Conservation (phyloP, 345 rosid species). For the Syzygium jambos region DNA sequence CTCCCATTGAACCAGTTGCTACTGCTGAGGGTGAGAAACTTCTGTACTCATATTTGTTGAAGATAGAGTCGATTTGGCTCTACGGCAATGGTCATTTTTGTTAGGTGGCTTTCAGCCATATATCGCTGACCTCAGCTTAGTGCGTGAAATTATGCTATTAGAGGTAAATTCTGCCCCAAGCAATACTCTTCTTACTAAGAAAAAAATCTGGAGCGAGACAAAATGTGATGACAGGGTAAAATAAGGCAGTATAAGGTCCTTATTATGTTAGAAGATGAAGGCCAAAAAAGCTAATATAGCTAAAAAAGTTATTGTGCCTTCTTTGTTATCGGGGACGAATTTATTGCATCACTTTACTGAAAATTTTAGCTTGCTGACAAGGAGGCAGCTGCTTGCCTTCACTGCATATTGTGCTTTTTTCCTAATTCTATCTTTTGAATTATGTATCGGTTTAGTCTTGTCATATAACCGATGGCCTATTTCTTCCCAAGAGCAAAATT, state of each 20-base stretch:
- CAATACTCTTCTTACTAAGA: background rate
- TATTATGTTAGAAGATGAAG: background rate
- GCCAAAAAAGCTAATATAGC: background rate
- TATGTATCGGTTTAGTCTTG: background rate
- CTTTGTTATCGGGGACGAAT: background rate
- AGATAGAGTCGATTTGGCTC: constrained; percentile 68
- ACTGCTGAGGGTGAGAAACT: constrained; percentile 59
- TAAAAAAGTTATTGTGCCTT: background rate
- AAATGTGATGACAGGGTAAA: background rate
- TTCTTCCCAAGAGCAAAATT: background rate
- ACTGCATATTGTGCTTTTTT: background rate
- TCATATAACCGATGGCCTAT: background rate
- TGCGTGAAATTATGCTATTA: constrained; percentile 44
- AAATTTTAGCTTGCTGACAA: background rate
- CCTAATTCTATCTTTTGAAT: background rate
- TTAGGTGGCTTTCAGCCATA: constrained; percentile 70
- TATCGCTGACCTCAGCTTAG: constrained; percentile 79
- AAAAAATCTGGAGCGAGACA: background rate
- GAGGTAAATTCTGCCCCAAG: constrained; percentile 1
- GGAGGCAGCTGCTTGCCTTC: background rate
- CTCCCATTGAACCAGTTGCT: constrained; percentile 37
- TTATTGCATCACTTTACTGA: background rate
- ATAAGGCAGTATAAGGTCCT: too few species aligned
- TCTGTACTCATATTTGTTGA: constrained; percentile 35
- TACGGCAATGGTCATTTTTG: constrained; percentile 53